These are phyloP conservation scores for Geranium incanum DNA, from an alignment of 441 rosid species.

Conservation along the genomic window DNA sequence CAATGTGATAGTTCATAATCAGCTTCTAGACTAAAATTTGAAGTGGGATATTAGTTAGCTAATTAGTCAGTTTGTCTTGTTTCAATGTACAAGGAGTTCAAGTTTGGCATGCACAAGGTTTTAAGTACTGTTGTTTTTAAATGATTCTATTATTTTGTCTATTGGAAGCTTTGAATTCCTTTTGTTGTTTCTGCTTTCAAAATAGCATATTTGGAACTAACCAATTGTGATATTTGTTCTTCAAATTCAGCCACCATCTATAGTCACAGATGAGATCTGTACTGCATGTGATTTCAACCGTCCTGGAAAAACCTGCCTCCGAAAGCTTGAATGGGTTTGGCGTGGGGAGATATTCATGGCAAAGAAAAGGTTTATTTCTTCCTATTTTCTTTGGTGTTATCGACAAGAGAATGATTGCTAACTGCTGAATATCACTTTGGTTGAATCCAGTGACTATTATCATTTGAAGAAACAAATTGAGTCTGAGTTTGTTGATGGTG, in stretches of 20 bases:
- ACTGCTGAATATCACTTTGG: constrained; percentile 19
- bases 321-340: constrained; percentile 99
- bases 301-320: constrained; percentile 88
- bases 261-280: constrained; percentile 87
- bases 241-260: constrained; percentile 81
- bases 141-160: background rate
- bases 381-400: constrained; percentile 13
- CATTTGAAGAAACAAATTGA: constrained; percentile 94
- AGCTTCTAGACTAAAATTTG: constrained; percentile 8
- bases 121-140: background rate
- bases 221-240: constrained; percentile 16
- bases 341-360: constrained; percentile 93
- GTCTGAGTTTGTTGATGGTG: constrained; percentile 75
- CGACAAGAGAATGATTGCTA: constrained; percentile 19
- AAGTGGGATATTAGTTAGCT: background rate
- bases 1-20: background rate
- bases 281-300: constrained; percentile 99
- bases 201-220: background rate
- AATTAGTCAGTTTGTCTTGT: background rate
- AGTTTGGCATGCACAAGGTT: background rate
- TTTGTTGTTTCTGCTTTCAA: background rate
- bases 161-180: constrained; percentile 4
- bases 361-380: constrained; percentile 60
- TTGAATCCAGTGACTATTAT: constrained; percentile 74
- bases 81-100: background rate